Evolutionary conservation across 768 basidiomycete genomes (phyloP), one percentile per base, ranked within the genome.

Genomic region (Russula compacta): DNA sequence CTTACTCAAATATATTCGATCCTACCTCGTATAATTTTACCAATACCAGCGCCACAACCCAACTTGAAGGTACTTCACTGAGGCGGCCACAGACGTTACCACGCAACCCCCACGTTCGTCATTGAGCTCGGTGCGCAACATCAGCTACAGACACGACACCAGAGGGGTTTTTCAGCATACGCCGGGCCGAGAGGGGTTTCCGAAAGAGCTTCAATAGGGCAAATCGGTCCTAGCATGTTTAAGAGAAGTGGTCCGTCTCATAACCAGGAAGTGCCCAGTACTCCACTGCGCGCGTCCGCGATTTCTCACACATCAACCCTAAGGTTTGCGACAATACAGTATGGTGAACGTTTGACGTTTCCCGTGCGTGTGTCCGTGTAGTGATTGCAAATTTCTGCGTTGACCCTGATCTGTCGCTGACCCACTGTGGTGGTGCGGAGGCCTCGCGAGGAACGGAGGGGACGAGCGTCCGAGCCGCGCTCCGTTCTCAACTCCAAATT

Each of bases 71-170:
- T 0, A 77, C 73, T 24, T 73, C 85, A 0, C 73, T 88, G 17
- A 83, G 84, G 40, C 79, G 85, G 44, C 83, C 84, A 3, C 82
- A 86, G 19, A 68, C 70, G 0, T 83, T n/a, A n/a, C n/a, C n/a
- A n/a, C n/a, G n/a, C n/a, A n/a, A n/a, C n/a, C 85, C 3, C 86
- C 88, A 4, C 81, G 86, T 8, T 87, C 85, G 5, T 86, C 89
- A 0, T 74, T 89, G 32, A 78, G 83, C 0, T 87, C 85, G 4
- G 85, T 92, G 24, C 81, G 87, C 38, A 91, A 91, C 64, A 83
- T 59, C 64, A 10, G 43, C 49, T 14, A 53, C 58, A 3, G 52
- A 55, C 15, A 33, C 53, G 14, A 54, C 60, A 1, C 50, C 62
- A 59, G 46, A 80, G 11, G 81, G 81, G 5, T 71, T 84, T 12